phyloP scores from a whole-genome alignment of 1,284 basidiomycete species.

The Sutorius eximius region DNA sequence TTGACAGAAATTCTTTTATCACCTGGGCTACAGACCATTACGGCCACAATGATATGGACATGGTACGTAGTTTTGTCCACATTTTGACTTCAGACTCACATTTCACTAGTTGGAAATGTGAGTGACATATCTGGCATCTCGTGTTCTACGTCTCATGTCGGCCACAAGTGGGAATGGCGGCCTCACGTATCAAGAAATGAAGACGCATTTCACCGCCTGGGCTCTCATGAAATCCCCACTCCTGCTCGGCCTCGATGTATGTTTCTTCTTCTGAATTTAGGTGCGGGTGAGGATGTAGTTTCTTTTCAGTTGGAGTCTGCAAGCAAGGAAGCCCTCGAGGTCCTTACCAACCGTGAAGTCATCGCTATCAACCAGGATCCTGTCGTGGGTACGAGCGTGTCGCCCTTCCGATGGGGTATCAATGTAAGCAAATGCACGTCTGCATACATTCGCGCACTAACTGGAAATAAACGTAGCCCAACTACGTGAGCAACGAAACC shows the following conservation, averaged over 20 bases:
- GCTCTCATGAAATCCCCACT: slow-evolving; percentile 50
- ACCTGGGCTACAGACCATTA: slow-evolving; percentile 45
- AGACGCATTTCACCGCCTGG: slow-evolving; percentile 51
- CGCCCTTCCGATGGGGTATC: slow-evolving; percentile 68
- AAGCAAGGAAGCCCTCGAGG: slow-evolving; percentile 48
- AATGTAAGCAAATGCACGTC: slow-evolving; percentile 41
- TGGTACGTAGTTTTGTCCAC: slow-evolving; percentile 32
- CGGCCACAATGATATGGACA: slow-evolving; percentile 50
- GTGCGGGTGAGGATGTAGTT: neutral
- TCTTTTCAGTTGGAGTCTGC: slow-evolving; percentile 47
- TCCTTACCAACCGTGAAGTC: slow-evolving; percentile 62
- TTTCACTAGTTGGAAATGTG: slow-evolving; percentile 40
- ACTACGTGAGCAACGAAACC: slow-evolving; percentile 49
- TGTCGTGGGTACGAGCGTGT: slow-evolving; percentile 56
- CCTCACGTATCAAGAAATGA: slow-evolving; percentile 42
- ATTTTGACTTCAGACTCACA: slow-evolving; percentile 2
- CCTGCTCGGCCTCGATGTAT: slow-evolving; percentile 46
- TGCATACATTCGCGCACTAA: neutral
- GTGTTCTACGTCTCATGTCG: neutral
- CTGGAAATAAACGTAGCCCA: slow-evolving; percentile 38
- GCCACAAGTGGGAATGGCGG: slow-evolving; percentile 42
- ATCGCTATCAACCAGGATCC: slow-evolving; percentile 70
- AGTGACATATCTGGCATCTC: slow-evolving; percentile 1
- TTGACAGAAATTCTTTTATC: slow-evolving; percentile 43
- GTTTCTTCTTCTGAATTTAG: slow-evolving; percentile 14